phyloP scores from a whole-genome alignment of 1,284 basidiomycete genomes.

The Ustilago loliicola region DNA sequence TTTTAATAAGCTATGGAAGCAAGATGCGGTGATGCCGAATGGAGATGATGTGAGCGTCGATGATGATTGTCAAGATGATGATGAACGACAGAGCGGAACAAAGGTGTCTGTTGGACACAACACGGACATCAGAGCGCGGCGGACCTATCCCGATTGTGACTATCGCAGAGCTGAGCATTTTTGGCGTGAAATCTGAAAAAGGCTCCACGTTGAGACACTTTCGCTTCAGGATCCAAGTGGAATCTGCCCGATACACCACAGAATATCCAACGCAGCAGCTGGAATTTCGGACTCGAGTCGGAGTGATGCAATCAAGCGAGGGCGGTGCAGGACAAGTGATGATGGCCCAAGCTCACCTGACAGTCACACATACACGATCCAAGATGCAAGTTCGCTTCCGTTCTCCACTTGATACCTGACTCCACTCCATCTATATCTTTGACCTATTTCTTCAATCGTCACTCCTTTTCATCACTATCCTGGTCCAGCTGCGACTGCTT shows the following conservation, averaged over 20 bases:
- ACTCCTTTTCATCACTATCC: neutral
- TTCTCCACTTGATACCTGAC: neutral
- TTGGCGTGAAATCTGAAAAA: slow-evolving; percentile 7
- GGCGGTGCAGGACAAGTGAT: neutral
- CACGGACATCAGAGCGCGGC: neutral
- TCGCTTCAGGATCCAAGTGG: neutral
- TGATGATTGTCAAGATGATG: neutral
- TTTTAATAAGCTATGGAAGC: neutral
- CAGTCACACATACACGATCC: slow-evolving; percentile 6
- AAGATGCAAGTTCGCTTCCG: neutral
- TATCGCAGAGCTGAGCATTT: slow-evolving; percentile 7
- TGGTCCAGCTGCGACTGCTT: neutral
- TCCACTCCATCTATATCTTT: neutral
- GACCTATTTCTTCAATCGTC: neutral
- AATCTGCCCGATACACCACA: neutral
- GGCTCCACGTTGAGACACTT: neutral
- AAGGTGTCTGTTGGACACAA: neutral
- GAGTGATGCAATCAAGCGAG: slow-evolving; percentile 7
- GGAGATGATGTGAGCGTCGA: neutral
- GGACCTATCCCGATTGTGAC: too few relatives aligned
- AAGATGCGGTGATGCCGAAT: neutral
- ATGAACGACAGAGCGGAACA: neutral
- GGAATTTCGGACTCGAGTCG: neutral
- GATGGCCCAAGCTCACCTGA: slow-evolving; percentile 16
- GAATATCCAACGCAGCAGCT: neutral